These are phyloP conservation scores for Phytophthora foliorum DNA, from an alignment of 352 stramenopile genomes.

Conservation along the genomic window DNA sequence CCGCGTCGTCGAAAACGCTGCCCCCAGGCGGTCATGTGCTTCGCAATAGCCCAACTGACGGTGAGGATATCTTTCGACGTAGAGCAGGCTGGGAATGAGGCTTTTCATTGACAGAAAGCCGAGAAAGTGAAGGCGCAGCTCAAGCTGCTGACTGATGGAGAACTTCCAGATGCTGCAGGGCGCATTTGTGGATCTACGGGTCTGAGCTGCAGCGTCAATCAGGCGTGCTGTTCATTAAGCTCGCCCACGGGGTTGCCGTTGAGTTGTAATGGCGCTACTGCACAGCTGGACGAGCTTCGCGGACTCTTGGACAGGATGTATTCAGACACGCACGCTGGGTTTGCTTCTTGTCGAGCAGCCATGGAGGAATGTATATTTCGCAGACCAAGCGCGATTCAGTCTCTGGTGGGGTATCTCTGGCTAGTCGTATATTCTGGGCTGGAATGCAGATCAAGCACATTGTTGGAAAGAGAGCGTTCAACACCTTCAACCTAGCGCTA, in stretches of 20 bases:
- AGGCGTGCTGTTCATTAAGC: neutral
- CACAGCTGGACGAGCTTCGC: neutral
- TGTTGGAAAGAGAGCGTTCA: too few species aligned
- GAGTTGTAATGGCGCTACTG: neutral
- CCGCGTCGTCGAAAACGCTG: too few species aligned
- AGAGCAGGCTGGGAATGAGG: neutral
- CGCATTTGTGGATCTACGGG: neutral
- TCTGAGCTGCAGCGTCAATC: neutral
- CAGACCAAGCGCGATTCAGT: neutral
- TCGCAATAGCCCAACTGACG: too few species aligned
- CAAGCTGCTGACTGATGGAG: neutral
- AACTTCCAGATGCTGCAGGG: neutral
- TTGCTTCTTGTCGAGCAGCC: neutral
- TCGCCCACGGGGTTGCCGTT: conserved; percentile 1
- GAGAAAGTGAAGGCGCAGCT: neutral
- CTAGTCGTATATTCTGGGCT: too few species aligned
- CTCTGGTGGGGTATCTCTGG: neutral
- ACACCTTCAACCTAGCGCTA: too few species aligned
- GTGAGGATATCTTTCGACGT: too few species aligned
- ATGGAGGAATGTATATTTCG: conserved; percentile 1
- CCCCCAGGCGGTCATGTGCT: too few species aligned
- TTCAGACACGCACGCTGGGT: neutral
- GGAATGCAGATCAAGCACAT: too few species aligned
- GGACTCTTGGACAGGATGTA: neutral
- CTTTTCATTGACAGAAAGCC: neutral